These are phyloP conservation scores for Neofusicoccum laricinum DNA, from an alignment of 2,329 filamentous ascomycete genomes.

Conservation along the genomic window DNA sequence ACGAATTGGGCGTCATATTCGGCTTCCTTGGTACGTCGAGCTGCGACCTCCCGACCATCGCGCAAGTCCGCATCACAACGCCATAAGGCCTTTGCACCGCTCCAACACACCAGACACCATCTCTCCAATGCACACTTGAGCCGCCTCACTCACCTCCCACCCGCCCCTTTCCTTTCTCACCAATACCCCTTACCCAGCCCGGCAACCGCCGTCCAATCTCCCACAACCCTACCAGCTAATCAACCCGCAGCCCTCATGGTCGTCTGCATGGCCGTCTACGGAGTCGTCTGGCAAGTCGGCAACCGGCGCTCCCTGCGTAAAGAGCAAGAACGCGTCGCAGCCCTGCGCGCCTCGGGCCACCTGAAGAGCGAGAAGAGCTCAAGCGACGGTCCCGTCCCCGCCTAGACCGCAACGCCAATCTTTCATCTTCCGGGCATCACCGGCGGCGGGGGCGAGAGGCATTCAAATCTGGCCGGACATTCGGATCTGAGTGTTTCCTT, in stretches of 20 bases:
- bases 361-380: slow-evolving; percentile 17
- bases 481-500: background rate
- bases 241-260: slow-evolving; percentile 22
- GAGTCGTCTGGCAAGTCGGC: slow-evolving; percentile 23
- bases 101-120: too few relatives aligned
- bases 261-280: slow-evolving; percentile 22
- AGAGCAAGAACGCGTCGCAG: slow-evolving; percentile 22
- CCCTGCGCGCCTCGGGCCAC: slow-evolving; percentile 20
- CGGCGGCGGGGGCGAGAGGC: background rate
- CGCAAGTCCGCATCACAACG: background rate
- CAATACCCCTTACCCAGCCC: background rate
- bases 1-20: slow-evolving; percentile 26
- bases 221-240: background rate
- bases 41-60: background rate
- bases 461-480: background rate
- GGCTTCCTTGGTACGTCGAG: slow-evolving; percentile 23
- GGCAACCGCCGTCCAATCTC: background rate
- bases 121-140: background rate
- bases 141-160: too few relatives aligned
- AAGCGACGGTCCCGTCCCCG: background rate
- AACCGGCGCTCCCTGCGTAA: slow-evolving; percentile 21
- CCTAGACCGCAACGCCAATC: background rate
- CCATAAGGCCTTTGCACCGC: background rate
- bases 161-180: background rate
- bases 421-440: background rate